Base-by-base conservation (phyloP, 495 filamentous ascomycete genomes). In the Annulohypoxylon nitens region DNA sequence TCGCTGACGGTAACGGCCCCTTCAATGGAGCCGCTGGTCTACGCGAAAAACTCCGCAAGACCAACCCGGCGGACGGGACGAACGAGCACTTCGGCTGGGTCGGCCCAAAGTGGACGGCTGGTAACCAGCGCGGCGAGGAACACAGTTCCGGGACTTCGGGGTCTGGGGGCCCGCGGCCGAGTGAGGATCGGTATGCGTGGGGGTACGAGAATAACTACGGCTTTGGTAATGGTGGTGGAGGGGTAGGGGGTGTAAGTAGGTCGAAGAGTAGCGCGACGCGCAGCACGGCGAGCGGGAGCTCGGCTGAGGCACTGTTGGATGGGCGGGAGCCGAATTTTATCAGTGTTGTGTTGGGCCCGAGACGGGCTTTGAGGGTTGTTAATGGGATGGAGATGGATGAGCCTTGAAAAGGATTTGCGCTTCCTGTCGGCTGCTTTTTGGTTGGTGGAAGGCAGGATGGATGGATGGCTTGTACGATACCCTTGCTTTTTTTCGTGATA, bases 311-410 rank as follows among this genome's bases (percentile, higher is more conserved):
- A 70, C 74, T 93, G 70, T 57, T 93, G 37, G 83, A 84, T 4
- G 89, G 88, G 23, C 82, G 86, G 73, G 90, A 93, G 77, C 92
- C 92, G 74, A 92, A 86, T 64, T 94, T 93, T 75, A 89, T 92
- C 71, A 91, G 88, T 48, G 91, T 93, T 18, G 78, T 93, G 72
- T 73, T 93, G 79, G 90, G 90, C 67, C 92, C 92, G 62, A 86
- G 90, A 75, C 84, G 92, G 75, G 93, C 90, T 72, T 81, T 94
- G 81, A 80, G 90, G 75, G 90, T 93, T 43, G 90, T 93, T 14
- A 94, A 94, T 83, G 82, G 83, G 10, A 54, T 84, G 61, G 77
- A 78, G 67, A 54, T 84, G 61, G 77, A 78, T 65, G 82, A 84
- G 61, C 41, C 16, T 25, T 20, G 41, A 20, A 48, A 23, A 30